phyloP scores from a whole-genome alignment of 345 rosid genomes.

The Rhodamnia argentea region DNA sequence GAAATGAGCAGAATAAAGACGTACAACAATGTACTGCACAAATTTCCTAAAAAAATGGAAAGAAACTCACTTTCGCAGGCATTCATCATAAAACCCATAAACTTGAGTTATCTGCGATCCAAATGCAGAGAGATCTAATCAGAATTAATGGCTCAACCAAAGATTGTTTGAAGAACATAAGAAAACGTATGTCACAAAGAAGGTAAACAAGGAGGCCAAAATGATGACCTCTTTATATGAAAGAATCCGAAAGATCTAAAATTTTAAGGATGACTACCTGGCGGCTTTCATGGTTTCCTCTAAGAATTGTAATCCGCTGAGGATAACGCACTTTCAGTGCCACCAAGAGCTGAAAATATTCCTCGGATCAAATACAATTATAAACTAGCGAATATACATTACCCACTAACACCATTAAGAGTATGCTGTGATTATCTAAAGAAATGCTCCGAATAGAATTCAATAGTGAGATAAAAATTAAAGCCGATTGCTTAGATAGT shows the following conservation, averaged over 20 bases:
- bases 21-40: neutral
- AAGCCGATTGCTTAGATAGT: neutral
- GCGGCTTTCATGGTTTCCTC: slow-evolving; percentile 98
- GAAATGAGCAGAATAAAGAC: neutral
- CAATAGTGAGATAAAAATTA: neutral
- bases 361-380: neutral
- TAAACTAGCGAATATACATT: neutral
- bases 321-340: slow-evolving; percentile 82
- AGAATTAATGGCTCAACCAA: neutral
- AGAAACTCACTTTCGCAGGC: slow-evolving; percentile 88
- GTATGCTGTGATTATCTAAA: neutral
- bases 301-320: slow-evolving; percentile 85
- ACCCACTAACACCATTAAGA: neutral
- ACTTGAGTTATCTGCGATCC: slow-evolving; percentile 90
- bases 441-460: neutral
- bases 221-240: neutral
- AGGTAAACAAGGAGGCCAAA: neutral
- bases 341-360: slow-evolving; percentile 56
- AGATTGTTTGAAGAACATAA: neutral
- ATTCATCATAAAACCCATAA: slow-evolving; percentile 98
- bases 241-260: neutral
- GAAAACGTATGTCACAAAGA: neutral
- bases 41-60: neutral
- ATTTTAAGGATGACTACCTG: slow-evolving; percentile 40
- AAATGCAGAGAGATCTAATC: neutral